A percentile compares a stretch with the other conserved stretches of the same genome.
Conservation (phyloP, 2,329 filamentous ascomycete genomes). For the Fusarium paranaense region DNA sequence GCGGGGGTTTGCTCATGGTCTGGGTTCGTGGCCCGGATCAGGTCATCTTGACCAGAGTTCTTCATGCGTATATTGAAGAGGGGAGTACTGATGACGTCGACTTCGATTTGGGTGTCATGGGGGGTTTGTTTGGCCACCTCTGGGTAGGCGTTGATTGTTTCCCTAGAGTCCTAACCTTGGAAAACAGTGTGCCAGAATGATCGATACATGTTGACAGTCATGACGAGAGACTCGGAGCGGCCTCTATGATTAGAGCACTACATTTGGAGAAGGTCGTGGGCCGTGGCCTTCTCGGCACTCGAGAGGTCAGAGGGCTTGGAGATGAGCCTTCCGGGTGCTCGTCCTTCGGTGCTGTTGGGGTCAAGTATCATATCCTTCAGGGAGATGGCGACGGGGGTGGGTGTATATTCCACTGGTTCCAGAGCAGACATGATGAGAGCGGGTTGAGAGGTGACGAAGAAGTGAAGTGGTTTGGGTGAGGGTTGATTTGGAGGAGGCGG, state of each 20-base stretch:
- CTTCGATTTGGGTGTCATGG: background rate
- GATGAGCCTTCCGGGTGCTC: background rate
- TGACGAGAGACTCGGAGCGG: background rate
- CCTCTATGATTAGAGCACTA: background rate
- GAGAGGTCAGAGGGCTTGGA: background rate
- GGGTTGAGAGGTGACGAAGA: background rate
- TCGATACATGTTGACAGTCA: background rate
- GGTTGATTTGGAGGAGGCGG: no score
- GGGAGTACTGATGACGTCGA: background rate
- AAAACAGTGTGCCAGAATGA: background rate
- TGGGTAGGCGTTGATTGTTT: background rate
- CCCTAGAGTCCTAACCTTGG: background rate
- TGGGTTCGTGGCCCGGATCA: no score
- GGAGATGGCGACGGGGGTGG: background rate
- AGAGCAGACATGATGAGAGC: background rate
- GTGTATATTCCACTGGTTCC: no score
- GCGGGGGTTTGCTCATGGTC: background rate
- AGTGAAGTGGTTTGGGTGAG: background rate
- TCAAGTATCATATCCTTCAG: rapidly evolving
- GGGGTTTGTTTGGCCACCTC: background rate
- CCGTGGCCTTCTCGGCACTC: rapidly evolving
- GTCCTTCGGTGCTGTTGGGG: background rate
- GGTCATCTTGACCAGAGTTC: no score
- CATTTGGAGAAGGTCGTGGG: background rate
- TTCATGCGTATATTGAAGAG: no score